Evolutionary conservation across 2,329 filamentous ascomycete species (phyloP), one percentile per base, ranked within the genome.

Genomic region (Lasiodiplodia sp.): DNA sequence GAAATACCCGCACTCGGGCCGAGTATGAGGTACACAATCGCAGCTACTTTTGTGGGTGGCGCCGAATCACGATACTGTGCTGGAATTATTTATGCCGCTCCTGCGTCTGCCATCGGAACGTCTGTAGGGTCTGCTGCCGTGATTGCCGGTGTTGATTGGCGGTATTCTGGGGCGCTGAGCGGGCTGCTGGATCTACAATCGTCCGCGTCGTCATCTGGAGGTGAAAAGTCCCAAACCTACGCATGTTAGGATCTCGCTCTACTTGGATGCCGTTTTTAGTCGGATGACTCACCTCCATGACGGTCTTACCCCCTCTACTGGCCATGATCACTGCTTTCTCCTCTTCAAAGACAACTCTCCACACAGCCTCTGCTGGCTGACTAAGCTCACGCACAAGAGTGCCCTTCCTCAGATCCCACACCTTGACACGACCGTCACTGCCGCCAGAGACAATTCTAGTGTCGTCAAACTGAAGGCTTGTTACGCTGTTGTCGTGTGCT

Each of bases 321-420:
- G 96, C 96, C 86, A 99, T 92, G 38, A 97, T 95, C 37, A 99
- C 95, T 69, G 95, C 97, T 80, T 97, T 98, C 81, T 99, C 96
- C 72, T 97, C 95, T 77, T 99, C 96, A 78, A 99, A 99, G 0
- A 96, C 96, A 40, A 99, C 95, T 69, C 96, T 88, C 96, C 96
- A 99, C 0, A 99, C 96, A 18, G 95, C 94, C 77, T 99, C 95
- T 0, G 95, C 93, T 66, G 95, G 94, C 23, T 91, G 90, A 57
- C 95, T 95, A 52, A 99, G 87, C 80, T 99, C 96, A 70, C 96
- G 90, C 25, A 99, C 93, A 34, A 97, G 86, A 69, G 92, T 91
- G 3, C 96, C 96, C 2, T 93, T 96, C 80, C 96, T 94, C 69
- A 98, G 84, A 81, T 97, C 95, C 96, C 96, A 99, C 67, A 99